Base-by-base conservation (phyloP, 2,329 filamentous ascomycete genomes). In the Pleochaeta shiraiana region DNA sequence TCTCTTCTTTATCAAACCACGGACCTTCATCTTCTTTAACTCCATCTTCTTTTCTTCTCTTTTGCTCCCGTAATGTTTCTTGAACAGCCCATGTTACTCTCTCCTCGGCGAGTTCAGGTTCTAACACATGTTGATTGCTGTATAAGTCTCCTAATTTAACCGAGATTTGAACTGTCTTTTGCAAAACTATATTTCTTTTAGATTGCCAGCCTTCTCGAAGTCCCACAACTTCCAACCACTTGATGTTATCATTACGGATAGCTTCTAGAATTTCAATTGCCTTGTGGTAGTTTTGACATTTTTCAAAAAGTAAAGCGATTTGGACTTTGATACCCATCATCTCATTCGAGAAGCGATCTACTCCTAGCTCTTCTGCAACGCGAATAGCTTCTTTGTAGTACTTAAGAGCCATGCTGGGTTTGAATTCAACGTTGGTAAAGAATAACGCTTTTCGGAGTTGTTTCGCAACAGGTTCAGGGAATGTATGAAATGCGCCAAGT, bases 271-370 rank as follows among this genome's bases (percentile, higher is more conserved):
- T 83, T 62, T 88, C 82, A 65, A 88, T 84, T 0, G 90, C 84
- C 65, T 84, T 82, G 26, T 82, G 78, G 71, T 84, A 84, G 70
- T 86, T 82, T 34, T 84, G 80, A 19, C 88, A 82, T 71, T 86
- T 85, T 74, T 96, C 89, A 67, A 95, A 79, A 79, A 95, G 84
- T 11, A 81, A 80, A 0, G 89, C 84, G 9, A 95, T 79, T 72
- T 91, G 84, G 63, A 97, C 85, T 71, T 90, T 89, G 63, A 97
- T 84, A 9, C 93, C 93, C 69, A 96, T 79, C 37, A 96, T 85
- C 73, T 96, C 91, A 70, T 96, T 88, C 3, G 88, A 91, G 73
- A 91, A 95, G 0, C 88, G 89, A 72, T 97, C 90, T 77, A 98
- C 82, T 0, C 84, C 83, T 63, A 87, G 72, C 70, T 89, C 84